Base-by-base conservation (phyloP, 2,329 filamentous ascomycete species). In the Magnaporthiopsis incrustans region DNA sequence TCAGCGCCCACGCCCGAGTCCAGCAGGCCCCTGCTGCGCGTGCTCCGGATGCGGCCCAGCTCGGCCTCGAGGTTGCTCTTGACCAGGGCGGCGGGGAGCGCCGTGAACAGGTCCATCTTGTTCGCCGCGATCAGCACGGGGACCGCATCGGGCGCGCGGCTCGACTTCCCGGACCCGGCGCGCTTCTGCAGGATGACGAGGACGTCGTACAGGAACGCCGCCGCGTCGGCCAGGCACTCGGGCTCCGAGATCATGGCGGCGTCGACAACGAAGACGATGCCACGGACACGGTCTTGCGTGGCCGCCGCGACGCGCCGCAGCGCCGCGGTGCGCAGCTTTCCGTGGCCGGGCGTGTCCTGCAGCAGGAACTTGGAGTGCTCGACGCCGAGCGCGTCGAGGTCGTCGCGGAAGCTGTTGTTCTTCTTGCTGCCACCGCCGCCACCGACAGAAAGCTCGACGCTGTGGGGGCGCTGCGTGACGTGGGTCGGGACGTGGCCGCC, bases 51-150 rank as follows among this genome's bases (percentile, higher is more conserved):
- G 61, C 89, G 85, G 32, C 88, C 86, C 66, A 98, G 86, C 74
- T 97, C 94, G 15, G 82, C 80, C 77, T 98, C 93, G 18, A 99
- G 80, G 67, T 84, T 85, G 63, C 82, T 82, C 75, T 85, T 89
- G 65, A 97, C 90, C 38, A 96, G 80, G 7, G 84, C 82, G 0
- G 90, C 85, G 0, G 95, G 95, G 62, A 97, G 78, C 10, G 94
- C 92, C 0, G 95, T 97, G 74, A 99, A 99, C 1, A 99, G 82
- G 74, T 99, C 95, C 73, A 92, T 84, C 82, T 99, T 99, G 77
- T 98, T 99, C 63, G 92, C 93, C 1, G 92, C 93, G 44, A 99
- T 80, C 50, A 99, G 82, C 10, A 99, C 82, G 0, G 90, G 87
- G 11, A 95, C 82, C 27, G 84, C 81, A 27, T 80, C 77, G 0